Evolutionary conservation across 495 filamentous ascomycete species (phyloP).

Genomic region (Entonaema liquescens): DNA sequence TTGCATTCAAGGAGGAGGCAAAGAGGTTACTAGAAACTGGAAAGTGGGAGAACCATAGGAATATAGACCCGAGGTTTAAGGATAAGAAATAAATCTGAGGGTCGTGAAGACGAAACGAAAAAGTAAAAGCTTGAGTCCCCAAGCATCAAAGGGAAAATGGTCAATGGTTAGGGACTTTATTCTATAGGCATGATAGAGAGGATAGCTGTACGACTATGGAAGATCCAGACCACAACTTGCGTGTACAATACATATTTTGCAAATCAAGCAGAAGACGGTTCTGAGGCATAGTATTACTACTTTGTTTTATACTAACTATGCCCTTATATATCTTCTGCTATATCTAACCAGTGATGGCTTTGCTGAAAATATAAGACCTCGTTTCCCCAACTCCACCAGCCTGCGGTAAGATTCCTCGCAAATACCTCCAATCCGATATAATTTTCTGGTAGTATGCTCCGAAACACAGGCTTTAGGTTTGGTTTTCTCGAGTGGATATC

Average conservation of each 20-base stretch:
- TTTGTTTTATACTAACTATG: neutral
- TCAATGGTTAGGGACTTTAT: neutral
- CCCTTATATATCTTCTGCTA: conserved; percentile 6
- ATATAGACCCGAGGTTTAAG: conserved; percentile 45
- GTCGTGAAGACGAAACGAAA: conserved; percentile 1
- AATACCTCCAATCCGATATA: conserved; percentile 86
- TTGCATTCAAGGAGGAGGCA: conserved; percentile 62
- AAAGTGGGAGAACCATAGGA: conserved; percentile 48
- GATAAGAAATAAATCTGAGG: conserved; percentile 41
- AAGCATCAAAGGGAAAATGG: neutral
- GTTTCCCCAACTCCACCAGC: conserved; percentile 91
- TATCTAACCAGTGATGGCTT: conserved; percentile 68
- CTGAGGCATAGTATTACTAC: conserved; percentile 5
- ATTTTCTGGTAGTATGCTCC: conserved; percentile 51
- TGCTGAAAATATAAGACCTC: conserved; percentile 85
- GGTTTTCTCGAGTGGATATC: conserved; percentile 95
- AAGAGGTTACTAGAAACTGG: conserved; percentile 62
- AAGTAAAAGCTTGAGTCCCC: neutral
- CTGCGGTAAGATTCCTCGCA: conserved; percentile 82
- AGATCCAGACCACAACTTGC: conserved; percentile 5
- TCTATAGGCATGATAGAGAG: neutral
- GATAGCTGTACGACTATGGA: conserved; percentile 37
- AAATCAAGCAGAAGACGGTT: conserved; percentile 10
- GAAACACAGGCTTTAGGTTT: conserved; percentile 57
- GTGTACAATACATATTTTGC: conserved; percentile 16